Conservation (phyloP, 1,139 yeast genomes). For the Geotrichum fermentans region DNA sequence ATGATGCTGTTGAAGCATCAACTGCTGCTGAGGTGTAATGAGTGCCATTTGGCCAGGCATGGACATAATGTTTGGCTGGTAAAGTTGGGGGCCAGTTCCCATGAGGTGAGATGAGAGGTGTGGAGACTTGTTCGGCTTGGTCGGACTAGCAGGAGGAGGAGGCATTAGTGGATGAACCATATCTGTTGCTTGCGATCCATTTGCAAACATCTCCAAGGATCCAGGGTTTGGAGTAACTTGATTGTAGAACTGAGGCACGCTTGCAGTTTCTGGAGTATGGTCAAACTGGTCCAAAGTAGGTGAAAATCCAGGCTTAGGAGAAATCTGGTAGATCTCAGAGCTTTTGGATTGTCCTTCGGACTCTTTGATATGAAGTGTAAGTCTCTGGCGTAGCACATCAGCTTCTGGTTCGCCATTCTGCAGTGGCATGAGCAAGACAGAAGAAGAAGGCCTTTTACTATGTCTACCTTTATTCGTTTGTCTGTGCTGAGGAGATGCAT, state of each 20-base stretch:
- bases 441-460: conserved; percentile 1
- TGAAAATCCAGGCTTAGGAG: conserved; percentile 28
- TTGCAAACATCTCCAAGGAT: conserved; percentile 15
- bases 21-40: conserved; percentile 17
- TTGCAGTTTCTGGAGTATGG: conserved; percentile 27
- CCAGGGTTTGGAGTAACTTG: conserved; percentile 26
- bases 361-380: conserved; percentile 12
- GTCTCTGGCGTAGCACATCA: conserved; percentile 15
- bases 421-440: conserved; percentile 16
- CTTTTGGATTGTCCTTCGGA: conserved; percentile 14
- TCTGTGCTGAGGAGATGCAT: conserved; percentile 15
- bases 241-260: conserved; percentile 25
- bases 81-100: conserved; percentile 1
- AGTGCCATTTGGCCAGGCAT: conserved; percentile 11
- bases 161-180: conserved; percentile 18
- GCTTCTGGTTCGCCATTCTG: conserved; percentile 15
- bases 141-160: conserved; percentile 10
- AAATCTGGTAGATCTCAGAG: conserved; percentile 25
- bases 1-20: conserved; percentile 17
- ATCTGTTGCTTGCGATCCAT: conserved; percentile 11
- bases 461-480: background rate
- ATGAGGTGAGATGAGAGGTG: background rate
- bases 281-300: conserved; percentile 26
- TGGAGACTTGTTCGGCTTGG: conserved; percentile 3
- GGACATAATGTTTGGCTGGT: conserved; percentile 4